A percentile compares a stretch with the other conserved stretches of the same genome.
Conservation (phyloP, 2,329 filamentous ascomycete genomes). For the Fusarium protoensiforme region DNA sequence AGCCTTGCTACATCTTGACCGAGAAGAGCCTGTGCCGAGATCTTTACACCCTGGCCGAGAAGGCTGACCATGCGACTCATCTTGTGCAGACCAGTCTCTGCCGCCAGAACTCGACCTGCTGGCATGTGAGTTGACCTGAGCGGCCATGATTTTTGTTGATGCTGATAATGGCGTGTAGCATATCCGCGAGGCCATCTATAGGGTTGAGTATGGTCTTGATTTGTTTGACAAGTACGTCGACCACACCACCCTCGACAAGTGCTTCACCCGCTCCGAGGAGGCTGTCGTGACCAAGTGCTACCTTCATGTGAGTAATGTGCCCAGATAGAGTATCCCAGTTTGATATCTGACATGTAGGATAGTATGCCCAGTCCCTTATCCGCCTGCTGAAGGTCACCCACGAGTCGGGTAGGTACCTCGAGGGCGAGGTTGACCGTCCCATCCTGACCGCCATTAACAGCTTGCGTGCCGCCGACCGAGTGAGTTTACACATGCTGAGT, state of each 20-base stretch:
- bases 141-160: neutral
- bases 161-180: constrained; percentile 30
- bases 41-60: constrained; percentile 37
- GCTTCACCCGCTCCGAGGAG: constrained; percentile 39
- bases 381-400: constrained; percentile 39
- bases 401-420: constrained; percentile 39
- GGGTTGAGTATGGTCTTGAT: constrained; percentile 44
- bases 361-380: constrained; percentile 46
- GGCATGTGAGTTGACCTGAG: constrained; percentile 30
- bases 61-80: constrained; percentile 37
- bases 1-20: constrained; percentile 31
- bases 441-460: constrained; percentile 46
- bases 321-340: neutral
- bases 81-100: constrained; percentile 28
- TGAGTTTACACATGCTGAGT: neutral
- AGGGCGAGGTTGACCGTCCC: constrained; percentile 42
- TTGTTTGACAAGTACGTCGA: constrained; percentile 43
- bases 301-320: constrained; percentile 24
- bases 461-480: constrained; percentile 43
- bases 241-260: constrained; percentile 39
- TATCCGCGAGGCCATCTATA: constrained; percentile 37
- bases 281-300: constrained; percentile 42
- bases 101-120: constrained; percentile 37
- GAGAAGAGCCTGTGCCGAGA: constrained; percentile 37
- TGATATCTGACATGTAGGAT: neutral